Evolutionary conservation across 495 filamentous ascomycete genomes (phyloP), one percentile per base, ranked within the genome.

Genomic region (Achaetomiella virescens): DNA sequence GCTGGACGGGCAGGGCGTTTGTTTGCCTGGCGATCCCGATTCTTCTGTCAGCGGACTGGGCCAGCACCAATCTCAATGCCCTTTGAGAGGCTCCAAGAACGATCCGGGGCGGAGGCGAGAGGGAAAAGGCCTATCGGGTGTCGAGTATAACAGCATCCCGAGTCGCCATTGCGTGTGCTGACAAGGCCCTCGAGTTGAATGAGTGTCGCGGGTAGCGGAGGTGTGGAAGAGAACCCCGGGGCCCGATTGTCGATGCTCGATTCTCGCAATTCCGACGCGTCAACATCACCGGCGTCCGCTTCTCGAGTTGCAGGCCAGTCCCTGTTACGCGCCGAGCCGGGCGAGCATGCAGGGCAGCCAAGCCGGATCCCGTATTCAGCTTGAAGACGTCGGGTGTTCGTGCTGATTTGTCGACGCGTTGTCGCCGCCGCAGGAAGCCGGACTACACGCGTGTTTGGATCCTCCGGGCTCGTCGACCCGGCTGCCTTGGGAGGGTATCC

Each of bases 311-410:
- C 33, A 38, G 21, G 48, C 48, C 14, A 50, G 48, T 37, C 27
- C 31, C 50, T 52, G 27, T 2, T 25, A 9, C 12, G 31, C 33
- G 29, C 17, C 36, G 9, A 45, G 37, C 40, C 31, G 51, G 9
- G 15, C 17, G 6, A 9, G 20, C 20, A 36, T 44, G 41, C 51
- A 29, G 17, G 20, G 14, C 37, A 38, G 55, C 50, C 47, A 49
- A 57, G 55, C 49, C 60, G 62, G 65, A 44, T 60, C 55, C 57
- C 61, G 62, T 61, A 48, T 59, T 31, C 59, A 27, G 48, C 52
- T 44, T 41, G 55, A 55, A 47, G 60, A 57, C 33, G 52, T 43
- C 47, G 31, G 54, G n/a, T 37, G 17, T n/a, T 52, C 40, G 57
- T 37, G 64, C 48, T 52, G 51, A 61, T 56, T 64, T 68, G 54